Percentiles rank a stretch among this genome's conserved stretches.
Conservation (phyloP, 2,329 filamentous ascomycete genomes). For the Endocalyx cinctus region DNA sequence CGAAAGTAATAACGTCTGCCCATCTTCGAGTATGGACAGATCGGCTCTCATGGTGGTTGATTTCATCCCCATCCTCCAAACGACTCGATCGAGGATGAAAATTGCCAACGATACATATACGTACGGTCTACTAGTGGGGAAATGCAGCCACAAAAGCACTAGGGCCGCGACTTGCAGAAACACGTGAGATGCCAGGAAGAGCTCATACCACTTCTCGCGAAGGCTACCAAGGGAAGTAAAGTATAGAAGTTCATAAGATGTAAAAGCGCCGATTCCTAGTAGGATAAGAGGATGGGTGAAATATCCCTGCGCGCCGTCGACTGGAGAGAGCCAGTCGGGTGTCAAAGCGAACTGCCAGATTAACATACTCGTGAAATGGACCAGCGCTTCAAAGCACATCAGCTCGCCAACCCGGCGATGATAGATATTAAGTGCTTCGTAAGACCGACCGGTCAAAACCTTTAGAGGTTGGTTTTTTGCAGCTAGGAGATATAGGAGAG, state of each 20-base stretch:
- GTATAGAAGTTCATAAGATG: slow-evolving; percentile 57
- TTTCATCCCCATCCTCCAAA: slow-evolving; percentile 53
- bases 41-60: slow-evolving; percentile 42
- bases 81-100: slow-evolving; percentile 52
- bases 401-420: slow-evolving; percentile 60
- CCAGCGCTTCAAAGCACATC: slow-evolving; percentile 53
- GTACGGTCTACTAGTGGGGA: slow-evolving; percentile 46
- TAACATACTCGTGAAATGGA: slow-evolving; percentile 54
- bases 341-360: slow-evolving; percentile 49
- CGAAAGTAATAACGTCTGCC: slow-evolving; percentile 47
- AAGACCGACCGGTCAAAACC: slow-evolving; percentile 57
- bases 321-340: slow-evolving; percentile 38
- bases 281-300: slow-evolving; percentile 47
- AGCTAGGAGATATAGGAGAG: slow-evolving; percentile 55
- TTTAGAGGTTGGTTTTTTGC: slow-evolving; percentile 64
- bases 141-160: slow-evolving; percentile 56
- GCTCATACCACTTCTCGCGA: slow-evolving; percentile 56
- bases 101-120: slow-evolving; percentile 49
- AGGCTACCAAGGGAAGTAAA: slow-evolving; percentile 58
- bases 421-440: slow-evolving; percentile 62
- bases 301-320: slow-evolving; percentile 41
- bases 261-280: slow-evolving; percentile 49
- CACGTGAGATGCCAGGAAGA: slow-evolving; percentile 57
- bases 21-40: slow-evolving; percentile 50
- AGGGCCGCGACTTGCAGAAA: slow-evolving; percentile 52